These are phyloP conservation scores for Eutypella sp. DNA, from an alignment of 2,329 filamentous ascomycete genomes.

Conservation along the genomic window DNA sequence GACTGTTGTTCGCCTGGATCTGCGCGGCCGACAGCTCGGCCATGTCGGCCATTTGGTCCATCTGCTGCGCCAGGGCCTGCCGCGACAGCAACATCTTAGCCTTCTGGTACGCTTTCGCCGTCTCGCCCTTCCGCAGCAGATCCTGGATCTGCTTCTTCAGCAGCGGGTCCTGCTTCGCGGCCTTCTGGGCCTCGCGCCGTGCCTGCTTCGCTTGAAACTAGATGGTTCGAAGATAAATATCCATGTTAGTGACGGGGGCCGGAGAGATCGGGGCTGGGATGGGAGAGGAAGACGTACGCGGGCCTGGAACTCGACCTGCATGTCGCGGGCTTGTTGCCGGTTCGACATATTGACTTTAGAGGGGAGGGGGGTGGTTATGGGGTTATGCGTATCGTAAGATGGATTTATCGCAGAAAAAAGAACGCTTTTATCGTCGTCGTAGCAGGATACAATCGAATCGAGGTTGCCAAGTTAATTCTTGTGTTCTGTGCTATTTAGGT, in stretches of 20 bases:
- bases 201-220: constrained; percentile 59
- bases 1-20: constrained; percentile 60
- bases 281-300: constrained; percentile 34
- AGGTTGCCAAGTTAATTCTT: too few relatives aligned
- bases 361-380: constrained; percentile 2
- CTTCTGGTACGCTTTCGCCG: constrained; percentile 59
- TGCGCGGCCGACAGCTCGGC: constrained; percentile 55
- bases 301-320: constrained; percentile 59
- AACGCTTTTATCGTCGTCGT: too few relatives aligned
- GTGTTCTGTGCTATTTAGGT: too few relatives aligned
- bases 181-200: constrained; percentile 56
- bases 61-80: constrained; percentile 57
- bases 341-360: constrained; percentile 56
- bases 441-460: too few relatives aligned
- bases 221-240: too few relatives aligned
- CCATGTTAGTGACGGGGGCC: too few relatives aligned
- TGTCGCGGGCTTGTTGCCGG: constrained; percentile 54
- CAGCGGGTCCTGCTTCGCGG: constrained; percentile 55
- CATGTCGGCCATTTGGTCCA: constrained; percentile 62
- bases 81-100: constrained; percentile 58
- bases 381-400: not conserved
- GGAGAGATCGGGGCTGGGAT: constrained; percentile 1
- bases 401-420: too few relatives aligned
- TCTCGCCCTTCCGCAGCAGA: constrained; percentile 58
- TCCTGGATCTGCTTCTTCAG: constrained; percentile 61